Conservation (phyloP, 305 asterid species). For the Nicotiana rustica region DNA sequence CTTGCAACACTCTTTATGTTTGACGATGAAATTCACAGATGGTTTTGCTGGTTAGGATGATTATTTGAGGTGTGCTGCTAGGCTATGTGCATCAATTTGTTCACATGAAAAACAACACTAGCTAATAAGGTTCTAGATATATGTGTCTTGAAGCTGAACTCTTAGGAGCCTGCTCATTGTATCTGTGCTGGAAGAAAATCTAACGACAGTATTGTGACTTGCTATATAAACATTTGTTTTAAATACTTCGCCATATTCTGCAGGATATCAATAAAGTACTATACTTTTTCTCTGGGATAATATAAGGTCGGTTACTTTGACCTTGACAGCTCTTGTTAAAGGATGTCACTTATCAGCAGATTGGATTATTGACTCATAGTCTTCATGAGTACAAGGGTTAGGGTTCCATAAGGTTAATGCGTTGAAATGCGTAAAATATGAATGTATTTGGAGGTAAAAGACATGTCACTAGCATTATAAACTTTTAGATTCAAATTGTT, state of each 20-base stretch:
- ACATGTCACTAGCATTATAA: neutral
- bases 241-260: neutral
- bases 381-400: neutral
- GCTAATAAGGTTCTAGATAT: conserved; percentile 7
- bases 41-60: conserved; percentile 13
- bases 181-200: conserved; percentile 4
- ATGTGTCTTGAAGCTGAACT: conserved; percentile 25
- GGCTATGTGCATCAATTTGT: conserved; percentile 15
- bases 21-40: neutral
- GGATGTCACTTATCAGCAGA: neutral
- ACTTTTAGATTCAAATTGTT: neutral
- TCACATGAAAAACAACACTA: conserved; percentile 23
- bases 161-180: neutral
- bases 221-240: neutral
- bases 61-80: conserved; percentile 4
- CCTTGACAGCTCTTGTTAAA: neutral
- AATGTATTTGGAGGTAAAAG: conserved; percentile 7
- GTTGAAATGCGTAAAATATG: neutral
- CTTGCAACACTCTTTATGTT: neutral
- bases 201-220: neutral
- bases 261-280: conserved; percentile 18
- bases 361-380: conserved; percentile 10
- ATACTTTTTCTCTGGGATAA: neutral
- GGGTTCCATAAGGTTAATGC: neutral
- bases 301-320: neutral